A percentile compares a stretch with the other conserved stretches of the same genome.
phyloP scores from a whole-genome alignment of 2,329 filamentous ascomycete genomes.

The Colletotrichum destructivum region DNA sequence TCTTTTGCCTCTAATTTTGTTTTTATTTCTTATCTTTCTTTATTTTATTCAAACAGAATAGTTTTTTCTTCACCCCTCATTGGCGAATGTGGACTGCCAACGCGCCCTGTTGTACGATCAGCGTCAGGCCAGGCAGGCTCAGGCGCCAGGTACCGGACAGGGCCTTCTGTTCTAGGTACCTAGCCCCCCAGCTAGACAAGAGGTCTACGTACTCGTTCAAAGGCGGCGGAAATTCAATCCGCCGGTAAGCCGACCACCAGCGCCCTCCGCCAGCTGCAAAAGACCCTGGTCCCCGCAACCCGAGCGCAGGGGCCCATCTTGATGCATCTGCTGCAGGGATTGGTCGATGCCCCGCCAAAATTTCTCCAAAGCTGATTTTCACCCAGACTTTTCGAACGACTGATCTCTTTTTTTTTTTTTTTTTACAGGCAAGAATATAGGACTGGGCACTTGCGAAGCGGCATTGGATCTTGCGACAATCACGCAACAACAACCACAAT shows the following conservation, averaged over 20 bases:
- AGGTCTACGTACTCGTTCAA: background rate
- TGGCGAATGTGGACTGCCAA: constrained; percentile 8
- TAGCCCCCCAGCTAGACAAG: too few relatives aligned
- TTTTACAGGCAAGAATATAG: background rate
- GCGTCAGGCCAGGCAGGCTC: constrained; percentile 12
- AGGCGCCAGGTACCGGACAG: constrained; percentile 19
- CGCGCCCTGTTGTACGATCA: constrained; percentile 31
- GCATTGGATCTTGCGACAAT: constrained; percentile 2
- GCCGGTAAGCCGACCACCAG: constrained; percentile 12
- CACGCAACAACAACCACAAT: background rate
- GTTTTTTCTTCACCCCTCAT: constrained; percentile 7
- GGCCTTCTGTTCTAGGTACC: constrained; percentile 10
- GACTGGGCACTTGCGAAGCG: constrained; percentile 2
- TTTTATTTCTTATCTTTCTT: background rate
- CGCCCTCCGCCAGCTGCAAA: background rate
- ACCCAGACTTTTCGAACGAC: constrained; percentile 14
- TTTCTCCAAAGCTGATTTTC: constrained; percentile 41
- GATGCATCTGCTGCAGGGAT: constrained; percentile 40
- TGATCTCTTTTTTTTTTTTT: constrained; percentile 5
- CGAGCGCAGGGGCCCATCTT: constrained; percentile 10
- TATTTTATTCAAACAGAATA: too few relatives aligned
- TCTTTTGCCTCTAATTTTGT: background rate
- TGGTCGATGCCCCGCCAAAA: constrained; percentile 43
- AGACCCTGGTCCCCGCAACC: constrained; percentile 11
- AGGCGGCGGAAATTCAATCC: constrained; percentile 38